Evolutionary conservation across 2,329 filamentous ascomycete genomes (phyloP).

Genomic region (Blumeriella jaapii): DNA sequence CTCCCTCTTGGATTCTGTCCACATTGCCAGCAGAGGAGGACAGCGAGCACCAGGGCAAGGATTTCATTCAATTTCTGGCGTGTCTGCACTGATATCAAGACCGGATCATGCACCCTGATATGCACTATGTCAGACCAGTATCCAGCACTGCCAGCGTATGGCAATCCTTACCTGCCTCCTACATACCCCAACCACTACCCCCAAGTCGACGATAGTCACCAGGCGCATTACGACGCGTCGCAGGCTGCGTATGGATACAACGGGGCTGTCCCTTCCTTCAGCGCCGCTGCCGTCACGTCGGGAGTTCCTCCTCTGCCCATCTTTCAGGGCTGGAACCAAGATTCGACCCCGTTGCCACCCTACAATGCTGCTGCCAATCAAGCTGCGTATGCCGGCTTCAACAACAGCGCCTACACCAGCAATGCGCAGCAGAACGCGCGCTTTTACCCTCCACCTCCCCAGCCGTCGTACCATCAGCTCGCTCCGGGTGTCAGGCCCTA

Average conservation of each 20-base stretch:
- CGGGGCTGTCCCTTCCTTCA: constrained; percentile 19
- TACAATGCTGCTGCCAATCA: constrained; percentile 15
- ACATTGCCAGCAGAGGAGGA: too few species aligned
- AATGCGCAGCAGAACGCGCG: constrained; percentile 13
- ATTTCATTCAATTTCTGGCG: too few species aligned
- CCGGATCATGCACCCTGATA: constrained; percentile 15
- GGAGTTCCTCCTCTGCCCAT: constrained; percentile 23
- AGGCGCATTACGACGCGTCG: constrained; percentile 19
- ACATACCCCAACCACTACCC: constrained; percentile 19
- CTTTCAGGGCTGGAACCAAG: constrained; percentile 26
- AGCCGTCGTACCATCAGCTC: constrained; percentile 17
- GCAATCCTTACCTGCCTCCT: constrained; percentile 24
- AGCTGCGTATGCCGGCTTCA: constrained; percentile 1
- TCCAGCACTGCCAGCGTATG: constrained; percentile 33
- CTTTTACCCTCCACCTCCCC: constrained; percentile 13
- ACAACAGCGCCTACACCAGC: constrained; percentile 13
- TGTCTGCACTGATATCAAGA: too few species aligned
- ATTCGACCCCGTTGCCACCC: constrained; percentile 16
- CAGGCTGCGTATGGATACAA: constrained; percentile 24
- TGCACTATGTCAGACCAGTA: constrained; percentile 34
- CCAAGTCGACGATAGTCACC: constrained; percentile 18
- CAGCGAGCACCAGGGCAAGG: too few species aligned
- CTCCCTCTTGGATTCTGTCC: too few species aligned
- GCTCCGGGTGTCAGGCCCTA: constrained; percentile 16
- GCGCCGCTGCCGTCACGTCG: constrained; percentile 17